These are phyloP conservation scores for Haematococcus sp. DNA, from an alignment of 139 green algal genomes.

Conservation along the genomic window DNA sequence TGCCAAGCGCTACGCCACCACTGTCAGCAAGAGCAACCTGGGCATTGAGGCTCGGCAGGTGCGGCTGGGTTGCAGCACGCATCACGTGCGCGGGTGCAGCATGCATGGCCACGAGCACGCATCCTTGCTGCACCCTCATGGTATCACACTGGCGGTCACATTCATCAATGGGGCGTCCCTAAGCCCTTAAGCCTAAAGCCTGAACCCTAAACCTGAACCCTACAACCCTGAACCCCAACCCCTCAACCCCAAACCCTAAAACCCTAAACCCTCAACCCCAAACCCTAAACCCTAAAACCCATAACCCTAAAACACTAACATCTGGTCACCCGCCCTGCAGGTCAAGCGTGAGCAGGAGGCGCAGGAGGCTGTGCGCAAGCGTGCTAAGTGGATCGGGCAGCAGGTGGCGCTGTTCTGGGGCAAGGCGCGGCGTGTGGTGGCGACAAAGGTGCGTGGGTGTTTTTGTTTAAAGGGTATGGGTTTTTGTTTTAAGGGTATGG, in stretches of 20 bases:
- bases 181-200: no score
- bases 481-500: constrained; percentile 24
- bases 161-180: no score
- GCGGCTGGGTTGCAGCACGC: neutral
- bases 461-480: constrained; percentile 20
- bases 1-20: constrained; percentile 55
- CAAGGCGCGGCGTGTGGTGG: constrained; percentile 87
- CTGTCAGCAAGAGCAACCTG: constrained; percentile 62
- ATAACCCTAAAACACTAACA: no score
- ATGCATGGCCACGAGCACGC: neutral
- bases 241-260: no score
- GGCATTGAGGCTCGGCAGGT: constrained; percentile 60
- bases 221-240: no score
- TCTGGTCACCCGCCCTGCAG: neutral
- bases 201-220: no score
- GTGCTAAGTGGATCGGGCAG: constrained; percentile 23
- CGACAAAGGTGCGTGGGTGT: constrained; percentile 73
- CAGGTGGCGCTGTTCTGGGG: constrained; percentile 85
- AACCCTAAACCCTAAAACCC: no score
- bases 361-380: constrained; percentile 59
- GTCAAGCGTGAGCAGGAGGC: constrained; percentile 42
- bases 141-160: no score
- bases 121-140: no score
- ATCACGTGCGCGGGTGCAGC: neutral
- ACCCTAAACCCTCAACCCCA: no score